phyloP scores from a whole-genome alignment of 2,329 filamentous ascomycete genomes.

The Intubia oerlemansii region DNA sequence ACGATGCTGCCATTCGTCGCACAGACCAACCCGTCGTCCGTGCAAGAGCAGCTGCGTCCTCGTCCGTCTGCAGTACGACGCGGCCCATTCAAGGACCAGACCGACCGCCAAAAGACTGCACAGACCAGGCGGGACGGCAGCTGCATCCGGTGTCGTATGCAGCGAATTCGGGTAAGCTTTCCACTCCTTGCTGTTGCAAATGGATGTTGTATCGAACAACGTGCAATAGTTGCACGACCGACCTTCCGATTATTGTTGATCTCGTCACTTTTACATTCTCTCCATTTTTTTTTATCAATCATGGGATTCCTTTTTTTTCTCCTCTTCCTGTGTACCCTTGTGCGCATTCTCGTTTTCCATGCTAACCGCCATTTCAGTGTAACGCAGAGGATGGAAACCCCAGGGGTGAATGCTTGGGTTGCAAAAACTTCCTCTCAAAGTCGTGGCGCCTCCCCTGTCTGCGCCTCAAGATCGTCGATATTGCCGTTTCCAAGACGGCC shows the following conservation, averaged over 20 bases:
- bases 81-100: conserved; percentile 32
- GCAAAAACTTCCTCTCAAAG: conserved; percentile 27
- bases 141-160: conserved; percentile 39
- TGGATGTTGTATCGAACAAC: no score
- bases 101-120: conserved; percentile 29
- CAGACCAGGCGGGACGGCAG: conserved; percentile 34
- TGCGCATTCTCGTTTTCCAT: no score
- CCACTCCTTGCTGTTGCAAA: no score
- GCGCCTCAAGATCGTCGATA: conserved; percentile 37
- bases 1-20: conserved; percentile 1
- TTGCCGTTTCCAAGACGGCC: conserved; percentile 34
- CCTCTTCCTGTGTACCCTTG: no score
- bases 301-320: no score
- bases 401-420: conserved; percentile 28
- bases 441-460: conserved; percentile 33
- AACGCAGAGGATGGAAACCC: conserved; percentile 25
- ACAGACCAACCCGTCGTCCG: conserved; percentile 11
- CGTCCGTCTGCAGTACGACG: conserved; percentile 19
- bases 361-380: no score
- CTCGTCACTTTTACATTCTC: no score
- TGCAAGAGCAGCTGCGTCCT: conserved; percentile 11
- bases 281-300: no score
- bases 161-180: conserved; percentile 35
- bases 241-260: no score
- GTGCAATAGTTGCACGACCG: no score